Evolutionary conservation across 1,284 basidiomycete species (phyloP).

Genomic region (Stereum hirsutum): DNA sequence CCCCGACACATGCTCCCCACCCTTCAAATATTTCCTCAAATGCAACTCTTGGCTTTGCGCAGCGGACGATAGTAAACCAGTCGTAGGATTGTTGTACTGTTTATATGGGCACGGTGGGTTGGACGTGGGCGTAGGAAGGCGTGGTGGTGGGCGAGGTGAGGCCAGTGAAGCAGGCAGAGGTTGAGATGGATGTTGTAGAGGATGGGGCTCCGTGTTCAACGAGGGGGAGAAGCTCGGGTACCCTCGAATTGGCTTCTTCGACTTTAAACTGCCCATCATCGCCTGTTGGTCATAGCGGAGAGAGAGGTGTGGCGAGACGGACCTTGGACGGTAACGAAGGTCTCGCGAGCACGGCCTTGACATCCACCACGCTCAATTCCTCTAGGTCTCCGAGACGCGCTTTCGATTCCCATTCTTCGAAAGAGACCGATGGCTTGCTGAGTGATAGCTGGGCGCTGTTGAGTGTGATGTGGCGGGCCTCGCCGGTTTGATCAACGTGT

Average conservation of each 20-base stretch:
- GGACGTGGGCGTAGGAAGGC: slow-evolving; percentile 20
- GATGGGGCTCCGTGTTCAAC: slow-evolving; percentile 27
- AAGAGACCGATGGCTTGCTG: too few relatives aligned
- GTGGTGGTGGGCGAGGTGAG: slow-evolving; percentile 23
- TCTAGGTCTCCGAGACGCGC: slow-evolving; percentile 69
- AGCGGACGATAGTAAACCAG: slow-evolving; percentile 80
- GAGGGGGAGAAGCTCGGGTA: slow-evolving; percentile 8
- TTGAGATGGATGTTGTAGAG: slow-evolving; percentile 7
- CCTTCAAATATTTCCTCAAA: slow-evolving; percentile 75
- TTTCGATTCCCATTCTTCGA: slow-evolving; percentile 87
- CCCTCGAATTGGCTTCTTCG: slow-evolving; percentile 4
- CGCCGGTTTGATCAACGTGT: too few relatives aligned
- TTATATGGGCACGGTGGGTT: slow-evolving; percentile 65
- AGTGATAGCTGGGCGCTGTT: too few relatives aligned
- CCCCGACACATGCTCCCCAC: slow-evolving; percentile 63
- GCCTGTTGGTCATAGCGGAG: not conserved
- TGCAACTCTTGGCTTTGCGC: slow-evolving; percentile 87
- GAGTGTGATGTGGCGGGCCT: too few relatives aligned
- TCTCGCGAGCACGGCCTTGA: slow-evolving; percentile 58
- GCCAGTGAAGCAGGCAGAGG: slow-evolving; percentile 18
- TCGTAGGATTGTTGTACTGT: slow-evolving; percentile 93
- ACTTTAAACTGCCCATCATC: slow-evolving; percentile 3
- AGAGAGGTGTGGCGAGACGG: slow-evolving; percentile 12
- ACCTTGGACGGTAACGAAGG: slow-evolving; percentile 68
- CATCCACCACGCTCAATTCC: slow-evolving; percentile 49